A percentile compares a stretch with the other conserved stretches of the same genome.
Evolutionary conservation across 192 early-diverging fungal species (phyloP).

Genomic region (Umbelopsis sp.): DNA sequence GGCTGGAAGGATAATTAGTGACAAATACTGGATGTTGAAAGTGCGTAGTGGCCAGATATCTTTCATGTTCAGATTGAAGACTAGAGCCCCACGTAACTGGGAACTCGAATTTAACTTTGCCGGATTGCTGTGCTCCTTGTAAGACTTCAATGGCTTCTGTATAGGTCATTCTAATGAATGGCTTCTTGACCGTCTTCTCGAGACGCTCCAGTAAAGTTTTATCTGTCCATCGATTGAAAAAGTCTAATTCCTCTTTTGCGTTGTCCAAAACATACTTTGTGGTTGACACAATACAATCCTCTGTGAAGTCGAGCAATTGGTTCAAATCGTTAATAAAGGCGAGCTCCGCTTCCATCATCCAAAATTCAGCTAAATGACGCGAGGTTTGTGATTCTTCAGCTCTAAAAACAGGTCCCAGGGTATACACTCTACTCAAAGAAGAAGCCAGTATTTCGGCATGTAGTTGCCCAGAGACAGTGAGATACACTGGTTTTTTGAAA

Average conservation of each 20-base stretch:
- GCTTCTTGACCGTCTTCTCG: slow-evolving; percentile 42
- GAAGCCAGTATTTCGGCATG: slow-evolving; percentile 79
- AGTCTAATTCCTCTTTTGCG: slow-evolving; percentile 56
- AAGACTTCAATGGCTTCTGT: slow-evolving; percentile 77
- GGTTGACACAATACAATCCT: slow-evolving; percentile 61
- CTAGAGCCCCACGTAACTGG: slow-evolving; percentile 72
- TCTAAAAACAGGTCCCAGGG: slow-evolving; percentile 80
- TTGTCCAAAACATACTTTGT: slow-evolving; percentile 59
- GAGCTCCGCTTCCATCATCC: slow-evolving; percentile 92
- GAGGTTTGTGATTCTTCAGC: slow-evolving; percentile 83
- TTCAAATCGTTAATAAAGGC: slow-evolving; percentile 68
- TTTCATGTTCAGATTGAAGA: slow-evolving; percentile 87
- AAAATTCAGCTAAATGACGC: slow-evolving; percentile 90
- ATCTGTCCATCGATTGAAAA: slow-evolving; percentile 65
- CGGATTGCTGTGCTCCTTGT: slow-evolving; percentile 46
- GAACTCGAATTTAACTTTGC: slow-evolving; percentile 55
- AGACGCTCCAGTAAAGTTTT: slow-evolving; percentile 45
- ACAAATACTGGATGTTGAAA: slow-evolving; percentile 85
- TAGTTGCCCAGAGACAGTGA: slow-evolving; percentile 87
- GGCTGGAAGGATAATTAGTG: slow-evolving; percentile 77
- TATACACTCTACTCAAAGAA: slow-evolving; percentile 77
- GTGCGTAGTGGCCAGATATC: slow-evolving; percentile 69
- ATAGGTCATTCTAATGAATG: slow-evolving; percentile 78
- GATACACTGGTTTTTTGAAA: slow-evolving; percentile 72
- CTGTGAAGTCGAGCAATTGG: slow-evolving; percentile 69